Percentiles rank a stretch among this genome's conserved stretches.
These are phyloP conservation scores for Lactarius hengduanensis DNA, from an alignment of 768 basidiomycete species.

Conservation along the genomic window DNA sequence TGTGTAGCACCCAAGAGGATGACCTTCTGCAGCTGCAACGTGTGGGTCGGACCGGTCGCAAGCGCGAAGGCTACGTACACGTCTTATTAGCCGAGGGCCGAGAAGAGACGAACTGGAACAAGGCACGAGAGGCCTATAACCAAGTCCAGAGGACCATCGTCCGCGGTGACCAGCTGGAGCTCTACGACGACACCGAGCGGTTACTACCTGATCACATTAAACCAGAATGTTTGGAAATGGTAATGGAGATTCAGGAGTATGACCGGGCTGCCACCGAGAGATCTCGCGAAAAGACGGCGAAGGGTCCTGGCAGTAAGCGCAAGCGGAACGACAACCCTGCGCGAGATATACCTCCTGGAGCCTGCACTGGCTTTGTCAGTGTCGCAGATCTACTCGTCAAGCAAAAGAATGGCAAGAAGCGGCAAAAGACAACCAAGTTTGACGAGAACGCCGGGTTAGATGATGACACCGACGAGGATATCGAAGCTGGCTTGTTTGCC, in stretches of 20 bases:
- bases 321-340: conserved; percentile 66
- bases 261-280: conserved; percentile 49
- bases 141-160: conserved; percentile 88
- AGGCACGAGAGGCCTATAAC: conserved; percentile 80
- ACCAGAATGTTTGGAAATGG: conserved; percentile 75
- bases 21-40: conserved; percentile 74
- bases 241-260: conserved; percentile 76
- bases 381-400: conserved; percentile 64
- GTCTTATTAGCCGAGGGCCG: conserved; percentile 87
- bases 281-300: conserved; percentile 35
- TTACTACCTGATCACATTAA: conserved; percentile 76
- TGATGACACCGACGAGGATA: conserved; percentile 66
- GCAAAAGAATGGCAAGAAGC: conserved; percentile 43
- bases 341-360: conserved; percentile 74
- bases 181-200: conserved; percentile 90
- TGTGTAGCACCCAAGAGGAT: not conserved
- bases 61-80: conserved; percentile 85
- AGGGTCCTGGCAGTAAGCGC: conserved; percentile 50
- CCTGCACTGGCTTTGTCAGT: conserved; percentile 66
- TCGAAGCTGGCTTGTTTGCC: conserved; percentile 54
- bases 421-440: conserved; percentile 42
- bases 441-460: conserved; percentile 53
- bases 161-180: conserved; percentile 81
- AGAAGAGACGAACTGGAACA: conserved; percentile 88
- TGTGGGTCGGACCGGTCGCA: conserved; percentile 92